These are phyloP conservation scores for Hypoxylon sp. DNA, from an alignment of 2,329 filamentous ascomycete species.

Conservation along the genomic window DNA sequence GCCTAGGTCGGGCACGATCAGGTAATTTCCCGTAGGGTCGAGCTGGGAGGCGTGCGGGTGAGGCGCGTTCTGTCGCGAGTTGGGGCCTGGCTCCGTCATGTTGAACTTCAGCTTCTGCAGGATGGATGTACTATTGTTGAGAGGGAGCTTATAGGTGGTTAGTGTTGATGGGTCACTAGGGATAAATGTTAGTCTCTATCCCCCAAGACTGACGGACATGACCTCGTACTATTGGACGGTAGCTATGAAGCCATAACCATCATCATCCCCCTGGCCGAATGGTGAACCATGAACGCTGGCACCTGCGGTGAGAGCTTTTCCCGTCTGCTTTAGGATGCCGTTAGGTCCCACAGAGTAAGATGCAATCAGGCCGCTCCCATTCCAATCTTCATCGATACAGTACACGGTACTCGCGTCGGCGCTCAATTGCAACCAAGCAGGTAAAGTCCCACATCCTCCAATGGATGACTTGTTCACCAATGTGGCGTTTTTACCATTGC, in stretches of 20 bases:
- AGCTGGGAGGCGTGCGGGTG: conserved; percentile 68
- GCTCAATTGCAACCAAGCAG: conserved; percentile 59
- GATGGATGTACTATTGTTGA: conserved; percentile 50
- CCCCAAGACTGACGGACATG: not conserved
- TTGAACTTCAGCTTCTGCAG: conserved; percentile 60
- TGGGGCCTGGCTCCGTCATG: conserved; percentile 60
- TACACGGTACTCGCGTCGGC: conserved; percentile 54
- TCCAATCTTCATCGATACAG: conserved; percentile 57
- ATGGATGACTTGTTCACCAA: conserved; percentile 51
- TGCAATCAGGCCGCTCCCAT: conserved; percentile 56
- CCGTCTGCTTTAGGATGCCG: conserved; percentile 54
- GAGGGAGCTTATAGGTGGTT: conserved; percentile 61
- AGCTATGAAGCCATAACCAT: conserved; percentile 60
- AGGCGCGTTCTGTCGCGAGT: conserved; percentile 67
- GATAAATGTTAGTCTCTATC: conserved; percentile 30
- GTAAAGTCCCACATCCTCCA: conserved; percentile 55
- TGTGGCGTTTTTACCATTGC: conserved; percentile 46
- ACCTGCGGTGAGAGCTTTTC: conserved; percentile 54
- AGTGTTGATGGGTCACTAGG: conserved; percentile 60
- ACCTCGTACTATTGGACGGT: conserved; percentile 61
- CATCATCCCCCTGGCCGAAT: conserved; percentile 58
- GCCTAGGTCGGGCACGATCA: conserved; percentile 68
- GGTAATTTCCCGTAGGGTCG: conserved; percentile 64
- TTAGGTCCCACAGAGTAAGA: conserved; percentile 54
- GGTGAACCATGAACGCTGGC: conserved; percentile 60